Percentiles rank a stretch among this genome's conserved stretches.
phyloP scores from a whole-genome alignment of 441 rosid species.

The Kokia cookei region DNA sequence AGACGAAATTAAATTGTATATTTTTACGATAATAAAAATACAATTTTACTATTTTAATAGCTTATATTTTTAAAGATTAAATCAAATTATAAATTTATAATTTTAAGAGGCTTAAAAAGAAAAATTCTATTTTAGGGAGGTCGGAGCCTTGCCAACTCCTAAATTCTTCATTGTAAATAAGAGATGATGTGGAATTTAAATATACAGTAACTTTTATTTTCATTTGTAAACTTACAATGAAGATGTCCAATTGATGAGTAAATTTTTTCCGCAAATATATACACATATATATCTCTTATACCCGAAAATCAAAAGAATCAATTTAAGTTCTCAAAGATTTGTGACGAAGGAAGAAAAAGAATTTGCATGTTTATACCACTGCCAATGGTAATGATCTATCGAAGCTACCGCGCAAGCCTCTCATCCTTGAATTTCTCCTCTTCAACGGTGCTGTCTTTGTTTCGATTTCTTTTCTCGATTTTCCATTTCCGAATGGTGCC shows the following conservation, averaged over 20 bases:
- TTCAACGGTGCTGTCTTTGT: conserved; percentile 12
- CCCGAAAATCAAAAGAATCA: neutral
- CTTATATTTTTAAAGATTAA: too few species aligned
- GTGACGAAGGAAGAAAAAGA: neutral
- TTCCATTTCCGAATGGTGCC: conserved; percentile 6
- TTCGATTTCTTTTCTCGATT: conserved; percentile 10
- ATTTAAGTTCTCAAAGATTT: neutral
- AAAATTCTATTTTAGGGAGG: too few species aligned
- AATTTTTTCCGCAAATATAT: neutral
- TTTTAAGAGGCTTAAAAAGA: too few species aligned
- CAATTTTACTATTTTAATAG: too few species aligned
- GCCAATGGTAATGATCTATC: conserved; percentile 32
- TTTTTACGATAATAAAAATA: too few species aligned
- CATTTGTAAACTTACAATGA: neutral
- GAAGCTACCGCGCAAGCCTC: conserved; percentile 31
- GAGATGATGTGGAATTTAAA: too few species aligned
- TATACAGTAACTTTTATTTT: too few species aligned
- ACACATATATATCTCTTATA: neutral
- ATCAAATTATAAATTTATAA: too few species aligned
- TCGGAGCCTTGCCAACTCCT: too few species aligned
- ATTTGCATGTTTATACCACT: conserved; percentile 18
- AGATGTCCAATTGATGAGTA: neutral
- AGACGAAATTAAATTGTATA: too few species aligned
- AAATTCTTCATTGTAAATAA: too few species aligned
- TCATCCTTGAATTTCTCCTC: conserved; percentile 25